Conservation (phyloP, 2,329 filamentous ascomycete species). For the Hymenoscyphus salicellus region DNA sequence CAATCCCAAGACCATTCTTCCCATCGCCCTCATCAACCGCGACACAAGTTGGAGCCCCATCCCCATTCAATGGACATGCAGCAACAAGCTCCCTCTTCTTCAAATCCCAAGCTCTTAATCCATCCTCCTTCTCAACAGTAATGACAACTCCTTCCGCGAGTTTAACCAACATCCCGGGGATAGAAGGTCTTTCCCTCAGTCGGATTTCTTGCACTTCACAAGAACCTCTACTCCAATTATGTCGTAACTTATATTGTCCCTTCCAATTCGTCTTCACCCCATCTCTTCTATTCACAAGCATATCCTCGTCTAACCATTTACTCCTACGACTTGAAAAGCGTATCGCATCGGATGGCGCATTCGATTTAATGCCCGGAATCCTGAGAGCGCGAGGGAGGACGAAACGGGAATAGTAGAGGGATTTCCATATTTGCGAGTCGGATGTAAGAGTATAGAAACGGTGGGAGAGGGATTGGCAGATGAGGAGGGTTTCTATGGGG, state of each 20-base stretch:
- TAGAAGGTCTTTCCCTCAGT: slow-evolving; percentile 38
- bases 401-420: slow-evolving; percentile 82
- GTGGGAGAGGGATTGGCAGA: slow-evolving; percentile 63
- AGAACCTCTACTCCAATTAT: slow-evolving; percentile 85
- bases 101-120: slow-evolving; percentile 76
- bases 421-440: slow-evolving; percentile 89
- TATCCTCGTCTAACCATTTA: slow-evolving; percentile 47
- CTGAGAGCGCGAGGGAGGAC: slow-evolving; percentile 76
- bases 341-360: slow-evolving; percentile 24
- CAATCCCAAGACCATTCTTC: slow-evolving; percentile 53
- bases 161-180: slow-evolving; percentile 67
- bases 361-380: slow-evolving; percentile 62
- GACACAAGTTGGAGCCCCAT: slow-evolving; percentile 56
- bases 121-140: slow-evolving; percentile 66
- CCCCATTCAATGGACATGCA: slow-evolving; percentile 38
- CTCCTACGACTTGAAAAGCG: slow-evolving; percentile 44
- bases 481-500: slow-evolving; percentile 64
- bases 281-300: slow-evolving; percentile 28
- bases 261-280: slow-evolving; percentile 69
- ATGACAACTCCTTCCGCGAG: slow-evolving; percentile 74
- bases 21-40: slow-evolving; percentile 57
- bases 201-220: slow-evolving; percentile 75
- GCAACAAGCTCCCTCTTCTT: slow-evolving; percentile 62
- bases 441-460: slow-evolving; percentile 70
- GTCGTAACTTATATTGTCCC: slow-evolving; percentile 77